Conservation (phyloP, 345 rosid species). For the Salix koriyanagi region DNA sequence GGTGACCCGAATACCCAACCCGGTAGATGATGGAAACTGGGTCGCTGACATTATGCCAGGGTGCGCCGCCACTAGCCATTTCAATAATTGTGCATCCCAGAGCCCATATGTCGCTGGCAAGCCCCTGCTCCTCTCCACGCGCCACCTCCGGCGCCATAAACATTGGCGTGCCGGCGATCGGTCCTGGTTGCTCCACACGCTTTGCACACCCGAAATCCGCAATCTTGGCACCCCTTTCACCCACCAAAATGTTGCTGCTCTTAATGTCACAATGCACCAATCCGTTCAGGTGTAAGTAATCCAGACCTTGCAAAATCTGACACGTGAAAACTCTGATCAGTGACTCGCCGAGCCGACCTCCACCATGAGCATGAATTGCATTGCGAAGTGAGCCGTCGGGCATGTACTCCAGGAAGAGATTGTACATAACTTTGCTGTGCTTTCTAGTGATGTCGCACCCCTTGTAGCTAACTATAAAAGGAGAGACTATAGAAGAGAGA, state of each 20-base stretch:
- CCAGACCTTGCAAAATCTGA: constrained; percentile 53
- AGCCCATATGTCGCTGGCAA: constrained; percentile 59
- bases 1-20: constrained; percentile 33
- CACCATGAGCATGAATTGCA: constrained; percentile 28
- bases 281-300: constrained; percentile 53
- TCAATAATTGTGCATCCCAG: constrained; percentile 76
- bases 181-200: constrained; percentile 24
- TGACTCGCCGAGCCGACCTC: constrained; percentile 41
- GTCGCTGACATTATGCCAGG: constrained; percentile 24
- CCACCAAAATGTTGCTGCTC: constrained; percentile 53
- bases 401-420: constrained; percentile 63
- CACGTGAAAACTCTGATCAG: constrained; percentile 40
- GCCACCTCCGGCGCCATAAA: constrained; percentile 90
- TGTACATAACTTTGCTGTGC: constrained; percentile 36
- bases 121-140: constrained; percentile 71
- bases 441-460: constrained; percentile 49
- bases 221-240: constrained; percentile 45
- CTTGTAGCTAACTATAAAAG: constrained; percentile 49
- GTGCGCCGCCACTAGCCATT: constrained; percentile 59
- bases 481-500: constrained; percentile 47
- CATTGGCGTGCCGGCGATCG: constrained; percentile 57
- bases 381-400: constrained; percentile 51
- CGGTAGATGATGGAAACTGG: constrained; percentile 30
- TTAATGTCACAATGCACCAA: constrained; percentile 79
- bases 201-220: constrained; percentile 78